These are phyloP conservation scores for Trichothecium roseum DNA, from an alignment of 2,329 filamentous ascomycete genomes.

Conservation along the genomic window DNA sequence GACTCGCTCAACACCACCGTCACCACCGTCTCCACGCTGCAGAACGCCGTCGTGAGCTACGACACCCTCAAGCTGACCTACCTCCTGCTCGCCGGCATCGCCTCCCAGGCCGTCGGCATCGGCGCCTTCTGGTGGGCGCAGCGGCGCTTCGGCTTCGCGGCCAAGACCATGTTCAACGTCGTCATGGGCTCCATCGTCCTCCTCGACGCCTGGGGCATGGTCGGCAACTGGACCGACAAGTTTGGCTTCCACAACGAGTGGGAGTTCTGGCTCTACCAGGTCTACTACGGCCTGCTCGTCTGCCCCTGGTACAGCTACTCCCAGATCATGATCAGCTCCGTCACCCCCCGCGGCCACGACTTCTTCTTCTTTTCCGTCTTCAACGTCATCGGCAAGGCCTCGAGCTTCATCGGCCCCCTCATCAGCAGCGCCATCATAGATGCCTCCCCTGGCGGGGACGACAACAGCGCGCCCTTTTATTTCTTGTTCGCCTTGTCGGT, in stretches of 20 bases:
- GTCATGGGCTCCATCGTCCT: slow-evolving; percentile 52
- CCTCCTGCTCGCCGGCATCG: slow-evolving; percentile 55
- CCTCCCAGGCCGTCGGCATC: slow-evolving; percentile 52
- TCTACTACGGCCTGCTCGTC: slow-evolving; percentile 54
- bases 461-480: slow-evolving; percentile 55
- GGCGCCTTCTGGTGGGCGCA: slow-evolving; percentile 52
- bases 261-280: slow-evolving; percentile 35
- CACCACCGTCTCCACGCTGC: slow-evolving; percentile 55
- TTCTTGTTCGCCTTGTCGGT: slow-evolving; percentile 51
- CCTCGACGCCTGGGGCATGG: slow-evolving; percentile 39
- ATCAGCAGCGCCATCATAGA: slow-evolving; percentile 63
- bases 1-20: slow-evolving; percentile 62
- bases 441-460: slow-evolving; percentile 38
- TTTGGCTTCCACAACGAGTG: slow-evolving; percentile 35
- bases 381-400: slow-evolving; percentile 59
- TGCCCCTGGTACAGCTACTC: slow-evolving; percentile 63
- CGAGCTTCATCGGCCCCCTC: slow-evolving; percentile 56
- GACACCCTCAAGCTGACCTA: slow-evolving; percentile 56
- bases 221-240: slow-evolving; percentile 32
- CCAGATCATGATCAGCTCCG: slow-evolving; percentile 61
- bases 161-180: slow-evolving; percentile 59
- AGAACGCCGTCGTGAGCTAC: slow-evolving; percentile 55
- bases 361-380: slow-evolving; percentile 63
- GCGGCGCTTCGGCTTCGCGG: slow-evolving; percentile 44
- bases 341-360: slow-evolving; percentile 57